Base-by-base conservation (phyloP, 148 eudicot species). In the Gaultheria prostrata region DNA sequence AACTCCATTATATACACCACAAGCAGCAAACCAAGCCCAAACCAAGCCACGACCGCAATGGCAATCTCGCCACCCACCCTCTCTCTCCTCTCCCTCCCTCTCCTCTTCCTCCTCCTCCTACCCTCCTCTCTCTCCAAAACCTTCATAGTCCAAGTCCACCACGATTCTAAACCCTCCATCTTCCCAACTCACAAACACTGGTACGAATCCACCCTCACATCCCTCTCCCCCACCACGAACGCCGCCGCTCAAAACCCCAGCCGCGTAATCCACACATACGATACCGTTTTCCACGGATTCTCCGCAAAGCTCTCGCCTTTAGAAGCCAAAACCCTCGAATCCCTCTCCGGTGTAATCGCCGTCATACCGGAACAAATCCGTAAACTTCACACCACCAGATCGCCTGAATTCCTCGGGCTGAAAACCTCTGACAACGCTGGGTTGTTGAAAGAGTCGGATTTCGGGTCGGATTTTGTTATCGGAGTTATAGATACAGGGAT, bases 401-500 rank as follows among this genome's bases (percentile, higher is more conserved):
- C 99, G 0, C 99, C 99, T 3, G 87, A 89, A 46, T 96, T 96
- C 70, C 93, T 96, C 1, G 99, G 98, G 0, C 81, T 96, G 14
- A 86, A 83, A 26, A 78, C 85, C 17, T 28, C 90, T 0, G 89
- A 87, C 50, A 84, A 83, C 43, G 89, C 92, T 35, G 97, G 88
- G 26, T 70, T 93, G 15, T 73, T 93, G 3, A 91, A 91, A 75
- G 99, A 96, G 77, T 94, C 99, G 2, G 99, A 96, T 73, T 96
- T 87, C 87, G 99, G 99, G 65, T 94, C 99, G 2, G 99, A 96
- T 83, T 91, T 96, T 0, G 98, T 96, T 0, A 90, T 96, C 8
- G 99, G 93, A 0, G 98, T 96, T 0, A 75, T 96, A 8, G 99
- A 96, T 50, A 96, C 99, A 0, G 99, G 99, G 63, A 92, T 97